phyloP scores from a whole-genome alignment of 495 filamentous ascomycete species.

The Annulohypoxylon moriforme region DNA sequence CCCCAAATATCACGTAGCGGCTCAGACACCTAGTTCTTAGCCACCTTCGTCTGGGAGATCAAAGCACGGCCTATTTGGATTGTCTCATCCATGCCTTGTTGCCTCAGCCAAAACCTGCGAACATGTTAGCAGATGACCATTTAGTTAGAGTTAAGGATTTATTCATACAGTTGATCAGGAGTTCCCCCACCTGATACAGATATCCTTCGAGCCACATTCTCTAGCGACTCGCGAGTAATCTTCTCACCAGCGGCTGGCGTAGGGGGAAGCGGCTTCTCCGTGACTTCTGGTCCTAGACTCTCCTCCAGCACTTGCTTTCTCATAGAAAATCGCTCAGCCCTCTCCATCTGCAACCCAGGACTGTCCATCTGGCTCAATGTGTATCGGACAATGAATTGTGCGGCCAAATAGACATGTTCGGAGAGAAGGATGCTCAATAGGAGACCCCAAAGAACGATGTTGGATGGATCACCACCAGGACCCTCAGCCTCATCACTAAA shows the following conservation, averaged over 20 bases:
- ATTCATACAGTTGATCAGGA: slow-evolving; percentile 64
- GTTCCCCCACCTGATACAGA: slow-evolving; percentile 60
- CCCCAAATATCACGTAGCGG: slow-evolving; percentile 10
- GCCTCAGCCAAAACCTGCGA: slow-evolving; percentile 54
- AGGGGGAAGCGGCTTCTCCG: slow-evolving; percentile 49
- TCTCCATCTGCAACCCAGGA: slow-evolving; percentile 84
- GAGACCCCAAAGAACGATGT: slow-evolving; percentile 83
- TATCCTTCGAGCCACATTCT: slow-evolving; percentile 74
- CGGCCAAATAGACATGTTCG: slow-evolving; percentile 85
- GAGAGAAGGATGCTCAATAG: slow-evolving; percentile 86
- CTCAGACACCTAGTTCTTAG: slow-evolving; percentile 25
- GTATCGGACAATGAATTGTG: slow-evolving; percentile 74
- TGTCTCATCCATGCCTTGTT: slow-evolving; percentile 53
- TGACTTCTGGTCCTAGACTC: slow-evolving; percentile 60
- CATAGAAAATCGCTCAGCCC: slow-evolving; percentile 76
- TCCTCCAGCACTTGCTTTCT: slow-evolving; percentile 79
- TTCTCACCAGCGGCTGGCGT: slow-evolving; percentile 57
- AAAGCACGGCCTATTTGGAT: slow-evolving; percentile 52
- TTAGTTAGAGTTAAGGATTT: neutral
- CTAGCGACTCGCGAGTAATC: slow-evolving; percentile 60
- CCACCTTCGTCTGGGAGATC: slow-evolving; percentile 37
- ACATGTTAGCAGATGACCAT: slow-evolving; percentile 15
- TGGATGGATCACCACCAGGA: slow-evolving; percentile 65
- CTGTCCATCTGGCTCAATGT: slow-evolving; percentile 84
- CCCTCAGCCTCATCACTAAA: slow-evolving; percentile 74